Conservation (phyloP, 441 rosid genomes). For the Mallotus japonicus region DNA sequence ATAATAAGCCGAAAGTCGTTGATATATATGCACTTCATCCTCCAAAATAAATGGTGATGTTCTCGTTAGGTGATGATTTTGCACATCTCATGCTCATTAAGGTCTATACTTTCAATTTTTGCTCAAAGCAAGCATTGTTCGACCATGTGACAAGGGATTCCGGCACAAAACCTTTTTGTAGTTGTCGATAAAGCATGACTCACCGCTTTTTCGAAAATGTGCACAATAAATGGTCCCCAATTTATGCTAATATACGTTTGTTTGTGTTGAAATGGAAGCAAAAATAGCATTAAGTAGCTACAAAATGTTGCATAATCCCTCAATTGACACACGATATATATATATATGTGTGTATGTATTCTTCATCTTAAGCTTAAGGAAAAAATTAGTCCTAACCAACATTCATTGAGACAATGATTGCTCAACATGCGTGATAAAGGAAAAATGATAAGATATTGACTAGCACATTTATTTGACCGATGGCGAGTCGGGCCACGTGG, state of each 20-base stretch:
- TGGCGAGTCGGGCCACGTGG: constrained; percentile 51
- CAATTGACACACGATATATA: neutral
- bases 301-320: neutral
- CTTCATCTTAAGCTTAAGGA: neutral
- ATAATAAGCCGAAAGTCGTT: no score
- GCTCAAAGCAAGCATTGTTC: constrained; percentile 32
- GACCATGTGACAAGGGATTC: constrained; percentile 38
- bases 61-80: no score
- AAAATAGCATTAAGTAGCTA: neutral
- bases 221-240: constrained; percentile 26
- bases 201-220: constrained; percentile 28
- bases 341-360: neutral
- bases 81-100: neutral
- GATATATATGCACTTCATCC: no score
- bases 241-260: neutral
- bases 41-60: no score
- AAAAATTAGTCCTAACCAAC: constrained; percentile 21
- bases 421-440: constrained; percentile 30
- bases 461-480: constrained; percentile 34
- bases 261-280: neutral
- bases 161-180: constrained; percentile 30
- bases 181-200: constrained; percentile 53
- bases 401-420: constrained; percentile 34
- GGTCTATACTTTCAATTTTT: neutral
- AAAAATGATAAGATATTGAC: constrained; percentile 37